Evolutionary conservation across 2,329 filamentous ascomycete genomes (phyloP), one percentile per base, ranked within the genome.

Genomic region (Colletotrichum ledebouriae): DNA sequence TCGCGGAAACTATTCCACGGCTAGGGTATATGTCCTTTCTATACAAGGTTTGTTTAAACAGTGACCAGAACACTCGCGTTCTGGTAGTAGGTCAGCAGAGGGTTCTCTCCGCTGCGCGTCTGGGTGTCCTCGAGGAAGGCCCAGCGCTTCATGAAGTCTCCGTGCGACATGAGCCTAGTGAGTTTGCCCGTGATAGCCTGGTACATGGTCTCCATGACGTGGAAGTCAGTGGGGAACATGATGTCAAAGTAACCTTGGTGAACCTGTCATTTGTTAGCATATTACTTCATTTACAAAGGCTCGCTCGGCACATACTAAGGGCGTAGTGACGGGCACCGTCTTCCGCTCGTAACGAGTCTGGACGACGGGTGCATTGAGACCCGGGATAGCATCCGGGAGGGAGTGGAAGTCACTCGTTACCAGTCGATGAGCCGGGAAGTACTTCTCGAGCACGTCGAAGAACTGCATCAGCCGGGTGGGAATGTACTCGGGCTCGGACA

Each of bases 241-340:
- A 99, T 98, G 78, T 99, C 97, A 77, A 99, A 99, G 81, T 97
- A 98, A 52, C 96, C 97, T 82, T 99, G 97, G 78, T 98, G 94
- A 55, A 98, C 93, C 93, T 97, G 71, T 46, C 41, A 7, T 34
- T 44, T 6, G 34, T 69, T 34, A 66, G 62, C 25, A 34, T 63
- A 15, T 34, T 13, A 17, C 15, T 39, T 22, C 6, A 46, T 73
- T 44, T 70, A 65, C 52, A 15, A 39, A 46, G 7, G 12, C 29
- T 55, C 1, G 15, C 12, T 44, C 6, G 11, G 17, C 57, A 81
- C 91, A 81, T 84, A 97, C 96, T 78, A 97, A 87, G 61, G 95
- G 94, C 4, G 96, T 99, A 4, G 89, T 87, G 13, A 99, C 96
- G 46, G 94, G 92, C 62, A 99, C 93, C 73, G 93, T 98, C 70